These are phyloP conservation scores for Zelonia costaricensis DNA, from an alignment of 208 protist genomes.

Conservation along the genomic window DNA sequence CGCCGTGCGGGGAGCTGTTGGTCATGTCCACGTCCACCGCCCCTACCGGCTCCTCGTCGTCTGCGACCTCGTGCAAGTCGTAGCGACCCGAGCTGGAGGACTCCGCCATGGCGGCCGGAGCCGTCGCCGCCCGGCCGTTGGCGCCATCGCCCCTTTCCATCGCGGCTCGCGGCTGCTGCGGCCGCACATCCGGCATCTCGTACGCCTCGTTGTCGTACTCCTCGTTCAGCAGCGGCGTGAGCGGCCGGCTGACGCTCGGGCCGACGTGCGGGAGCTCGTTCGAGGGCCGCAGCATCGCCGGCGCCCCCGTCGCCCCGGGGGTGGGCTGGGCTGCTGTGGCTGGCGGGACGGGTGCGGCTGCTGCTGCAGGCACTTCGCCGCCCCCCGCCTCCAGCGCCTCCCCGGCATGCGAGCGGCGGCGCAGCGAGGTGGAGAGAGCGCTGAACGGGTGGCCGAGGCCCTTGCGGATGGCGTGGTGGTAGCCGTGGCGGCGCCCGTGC, in stretches of 20 bases:
- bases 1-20: slow-evolving; percentile 1
- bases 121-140: neutral
- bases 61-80: slow-evolving; percentile 32
- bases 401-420: neutral
- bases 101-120: neutral
- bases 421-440: slow-evolving; percentile 15
- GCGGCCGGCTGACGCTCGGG: slow-evolving; percentile 27
- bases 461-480: slow-evolving; percentile 7
- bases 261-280: slow-evolving; percentile 18
- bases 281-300: neutral
- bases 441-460: neutral
- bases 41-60: slow-evolving; percentile 26
- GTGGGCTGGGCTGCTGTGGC: neutral
- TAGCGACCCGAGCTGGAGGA: slow-evolving; percentile 20
- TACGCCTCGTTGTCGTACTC: slow-evolving; percentile 11
- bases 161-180: neutral
- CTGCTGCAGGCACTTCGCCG: neutral
- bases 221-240: slow-evolving; percentile 25
- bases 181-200: neutral
- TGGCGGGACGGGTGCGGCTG: neutral
- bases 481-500: slow-evolving; percentile 2
- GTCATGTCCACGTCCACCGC: slow-evolving; percentile 5
- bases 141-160: neutral
- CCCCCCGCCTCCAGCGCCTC: slow-evolving; percentile 1
- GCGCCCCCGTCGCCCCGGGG: neutral